Evolutionary conservation across 768 basidiomycete species (phyloP), one percentile per base, ranked within the genome.

Genomic region (Pleurotus tuoliensis): DNA sequence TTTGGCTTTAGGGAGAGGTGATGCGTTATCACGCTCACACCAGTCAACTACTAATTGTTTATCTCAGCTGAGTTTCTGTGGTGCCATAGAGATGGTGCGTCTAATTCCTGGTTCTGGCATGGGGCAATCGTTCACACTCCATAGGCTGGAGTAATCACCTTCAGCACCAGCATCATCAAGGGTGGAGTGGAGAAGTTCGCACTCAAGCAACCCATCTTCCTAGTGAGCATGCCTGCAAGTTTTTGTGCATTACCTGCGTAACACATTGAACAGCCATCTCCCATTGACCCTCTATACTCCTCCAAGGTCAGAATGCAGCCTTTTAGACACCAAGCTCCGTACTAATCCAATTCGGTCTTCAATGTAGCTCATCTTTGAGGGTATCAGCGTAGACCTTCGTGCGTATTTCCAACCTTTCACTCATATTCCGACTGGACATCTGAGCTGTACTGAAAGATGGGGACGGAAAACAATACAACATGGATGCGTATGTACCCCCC

Each of bases 111-210:
- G 24, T 24, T 24, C 24, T 3, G 24, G 24, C 24, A 25, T 25
- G 24, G 24, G 24, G 24, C 24, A 25, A 25, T 25, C 24, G 24
- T 5, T 25, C 24, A 25, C 24, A 25, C 1, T 1, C 5, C 24
- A 11, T 53, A 84, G 82, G 84, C 87, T 8, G 89, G 88, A 9
- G 80, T 86, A 55, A 80, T 90, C 61, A 90, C 87, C 5, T 81
- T 92, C 65, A 84, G 74, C 56, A 83, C 82, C 11, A 85, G 82
- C 66, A 79, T 92, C 60, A 86, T 90, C 73, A 89, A 87, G 63
- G 82, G 80, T 8, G 88, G 88, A 3, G 69, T 90, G 1, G 82
- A 87, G 67, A 88, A 88, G 64, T 87, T 90, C 59, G 84, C 82
- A 0, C 64, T 90, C 61, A 87, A 81, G 68, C 84, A 87, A 59